These are phyloP conservation scores for Isoetes taiwanensis DNA, from an alignment of 75 land plant species.

Conservation along the genomic window DNA sequence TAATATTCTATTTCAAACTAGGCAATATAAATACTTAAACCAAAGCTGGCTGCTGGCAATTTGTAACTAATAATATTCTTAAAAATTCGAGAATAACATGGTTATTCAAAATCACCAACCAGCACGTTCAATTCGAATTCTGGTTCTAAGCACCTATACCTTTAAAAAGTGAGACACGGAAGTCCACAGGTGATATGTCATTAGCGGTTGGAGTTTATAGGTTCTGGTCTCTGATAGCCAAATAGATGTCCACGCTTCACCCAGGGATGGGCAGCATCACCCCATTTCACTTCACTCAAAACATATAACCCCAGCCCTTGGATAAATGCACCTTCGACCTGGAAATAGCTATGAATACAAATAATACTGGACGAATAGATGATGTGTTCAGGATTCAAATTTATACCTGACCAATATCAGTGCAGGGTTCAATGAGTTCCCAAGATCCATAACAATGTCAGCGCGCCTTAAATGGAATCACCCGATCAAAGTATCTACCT, in stretches of 20 bases:
- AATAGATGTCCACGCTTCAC: constrained; percentile 58
- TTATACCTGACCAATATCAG: constrained; percentile 85
- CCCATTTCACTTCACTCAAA: constrained; percentile 92
- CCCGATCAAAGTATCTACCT: constrained; percentile 79
- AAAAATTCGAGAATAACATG: no score
- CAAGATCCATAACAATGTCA: constrained; percentile 72
- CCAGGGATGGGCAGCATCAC: constrained; percentile 79
- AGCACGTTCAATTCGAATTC: neutral
- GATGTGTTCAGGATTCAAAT: neutral
- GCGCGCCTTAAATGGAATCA: constrained; percentile 61
- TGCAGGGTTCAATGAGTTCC: constrained; percentile 82
- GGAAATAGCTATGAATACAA: neutral
- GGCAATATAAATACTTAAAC: neutral
- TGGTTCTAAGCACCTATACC: no score
- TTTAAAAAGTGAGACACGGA: constrained; percentile 79
- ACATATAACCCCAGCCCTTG: constrained; percentile 87
- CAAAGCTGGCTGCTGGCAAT: neutral
- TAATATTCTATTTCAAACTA: neutral
- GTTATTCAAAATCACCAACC: neutral
- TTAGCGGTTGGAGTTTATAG: constrained; percentile 80
- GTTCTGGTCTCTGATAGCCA: constrained; percentile 81
- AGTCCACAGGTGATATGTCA: constrained; percentile 75
- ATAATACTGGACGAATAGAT: neutral
- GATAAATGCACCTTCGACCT: constrained; percentile 91
- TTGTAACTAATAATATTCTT: no score